These are phyloP conservation scores for Picochlorum sp. DNA, from an alignment of 139 green algal genomes.

Conservation along the genomic window DNA sequence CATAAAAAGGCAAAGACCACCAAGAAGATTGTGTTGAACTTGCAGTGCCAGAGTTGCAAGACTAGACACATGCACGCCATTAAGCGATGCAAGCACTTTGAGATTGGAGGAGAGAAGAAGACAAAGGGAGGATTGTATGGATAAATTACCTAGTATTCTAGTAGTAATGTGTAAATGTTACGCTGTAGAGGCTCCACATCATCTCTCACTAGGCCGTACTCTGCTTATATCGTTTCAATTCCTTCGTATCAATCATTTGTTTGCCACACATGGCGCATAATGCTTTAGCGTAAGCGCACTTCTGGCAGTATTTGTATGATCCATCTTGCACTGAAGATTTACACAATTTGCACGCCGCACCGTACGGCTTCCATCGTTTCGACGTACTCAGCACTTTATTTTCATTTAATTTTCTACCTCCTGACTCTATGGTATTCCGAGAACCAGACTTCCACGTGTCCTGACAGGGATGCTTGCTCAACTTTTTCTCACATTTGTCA, in stretches of 20 bases:
- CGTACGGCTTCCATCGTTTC: constrained; percentile 49
- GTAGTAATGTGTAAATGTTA: not conserved
- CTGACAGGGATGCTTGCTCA: constrained; percentile 44
- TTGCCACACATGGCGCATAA: constrained; percentile 64
- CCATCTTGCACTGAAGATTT: constrained; percentile 39
- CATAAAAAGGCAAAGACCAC: constrained; percentile 99
- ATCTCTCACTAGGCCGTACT: not conserved
- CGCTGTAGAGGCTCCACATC: not conserved
- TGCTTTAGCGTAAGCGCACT: constrained; percentile 58
- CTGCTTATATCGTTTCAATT: not conserved
- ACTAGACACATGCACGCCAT: constrained; percentile 84
- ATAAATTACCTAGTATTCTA: constrained; percentile 8
- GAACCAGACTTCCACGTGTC: constrained; percentile 62
- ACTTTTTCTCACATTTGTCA: constrained; percentile 65
- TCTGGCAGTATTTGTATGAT: constrained; percentile 54
- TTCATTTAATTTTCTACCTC: constrained; percentile 60
- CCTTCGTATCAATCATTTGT: not conserved
- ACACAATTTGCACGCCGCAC: constrained; percentile 55
- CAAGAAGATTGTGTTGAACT: constrained; percentile 98
- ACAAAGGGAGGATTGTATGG: constrained; percentile 52
- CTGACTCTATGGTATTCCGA: constrained; percentile 37
- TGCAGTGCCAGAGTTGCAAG: constrained; percentile 95
- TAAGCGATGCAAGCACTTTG: constrained; percentile 99
- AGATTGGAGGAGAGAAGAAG: constrained; percentile 85
- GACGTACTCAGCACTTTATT: constrained; percentile 64